A percentile compares a stretch with the other conserved stretches of the same genome.
Evolutionary conservation across 2,329 filamentous ascomycete genomes (phyloP).

Genomic region (Monosporascus ibericus): DNA sequence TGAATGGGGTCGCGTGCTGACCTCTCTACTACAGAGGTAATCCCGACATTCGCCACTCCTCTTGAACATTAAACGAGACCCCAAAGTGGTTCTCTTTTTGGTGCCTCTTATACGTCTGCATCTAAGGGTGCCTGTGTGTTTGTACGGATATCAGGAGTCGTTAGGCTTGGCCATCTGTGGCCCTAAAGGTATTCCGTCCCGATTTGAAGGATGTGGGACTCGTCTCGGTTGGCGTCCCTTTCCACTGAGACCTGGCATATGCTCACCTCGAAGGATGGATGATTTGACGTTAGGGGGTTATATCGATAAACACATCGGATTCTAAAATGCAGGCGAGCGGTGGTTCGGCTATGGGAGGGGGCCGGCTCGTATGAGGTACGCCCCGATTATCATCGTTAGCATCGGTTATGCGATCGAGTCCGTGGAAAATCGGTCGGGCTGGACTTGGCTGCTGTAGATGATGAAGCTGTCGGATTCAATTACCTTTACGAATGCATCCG

Average conservation of each 20-base stretch:
- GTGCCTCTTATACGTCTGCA: not conserved
- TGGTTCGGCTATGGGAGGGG: not conserved
- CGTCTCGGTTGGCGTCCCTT: not conserved
- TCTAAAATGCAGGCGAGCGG: not conserved
- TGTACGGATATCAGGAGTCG: not conserved
- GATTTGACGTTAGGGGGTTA: not conserved
- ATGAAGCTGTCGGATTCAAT: too few species aligned
- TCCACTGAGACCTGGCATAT: not conserved
- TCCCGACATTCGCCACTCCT: conserved; percentile 5
- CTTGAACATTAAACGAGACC: conserved; percentile 7
- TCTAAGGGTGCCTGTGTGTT: not conserved
- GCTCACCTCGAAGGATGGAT: not conserved
- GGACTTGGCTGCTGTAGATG: not conserved
- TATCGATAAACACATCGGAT: not conserved
- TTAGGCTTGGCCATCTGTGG: not conserved
- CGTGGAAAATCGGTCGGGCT: not conserved
- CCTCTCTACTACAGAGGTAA: conserved; percentile 23
- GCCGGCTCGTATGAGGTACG: not conserved
- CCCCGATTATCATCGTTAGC: not conserved
- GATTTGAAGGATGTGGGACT: not conserved
- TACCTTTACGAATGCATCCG: too few species aligned
- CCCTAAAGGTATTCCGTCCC: not conserved
- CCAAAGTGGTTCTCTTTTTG: not conserved
- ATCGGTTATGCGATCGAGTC: not conserved
- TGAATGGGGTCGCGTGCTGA: conserved; percentile 19